Evolutionary conservation across 1,284 basidiomycete species (phyloP).

Genomic region (Meripilus lineatus): DNA sequence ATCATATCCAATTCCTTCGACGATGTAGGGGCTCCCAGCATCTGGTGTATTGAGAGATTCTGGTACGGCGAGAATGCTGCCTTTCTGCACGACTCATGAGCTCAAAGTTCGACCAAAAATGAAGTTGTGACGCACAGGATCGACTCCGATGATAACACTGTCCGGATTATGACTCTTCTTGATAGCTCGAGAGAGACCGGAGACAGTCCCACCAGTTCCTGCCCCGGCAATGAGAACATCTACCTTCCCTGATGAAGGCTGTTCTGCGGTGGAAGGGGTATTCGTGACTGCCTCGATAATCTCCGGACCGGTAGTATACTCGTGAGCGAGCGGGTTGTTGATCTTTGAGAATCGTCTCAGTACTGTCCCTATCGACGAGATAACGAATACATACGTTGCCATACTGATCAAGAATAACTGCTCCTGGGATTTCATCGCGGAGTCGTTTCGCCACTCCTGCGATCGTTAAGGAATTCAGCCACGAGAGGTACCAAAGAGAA

Average conservation of each 20-base stretch:
- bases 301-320: constrained; percentile 83
- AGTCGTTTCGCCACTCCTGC: constrained; percentile 80
- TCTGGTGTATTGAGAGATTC: constrained; percentile 42
- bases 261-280: constrained; percentile 51
- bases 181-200: constrained; percentile 80
- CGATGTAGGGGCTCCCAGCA: constrained; percentile 62
- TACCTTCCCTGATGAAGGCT: constrained; percentile 67
- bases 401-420: constrained; percentile 92
- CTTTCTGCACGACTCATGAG: constrained; percentile 44
- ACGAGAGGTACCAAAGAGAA: constrained; percentile 43
- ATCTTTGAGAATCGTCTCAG: constrained; percentile 32
- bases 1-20: constrained; percentile 96
- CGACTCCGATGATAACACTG: constrained; percentile 79
- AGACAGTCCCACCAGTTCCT: constrained; percentile 94
- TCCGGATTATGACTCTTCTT: constrained; percentile 72
- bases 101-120: background rate
- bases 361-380: background rate
- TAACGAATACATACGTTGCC: constrained; percentile 50
- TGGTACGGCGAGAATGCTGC: constrained; percentile 82
- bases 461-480: constrained; percentile 78
- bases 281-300: constrained; percentile 73
- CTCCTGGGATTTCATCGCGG: constrained; percentile 76
- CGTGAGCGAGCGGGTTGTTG: constrained; percentile 90
- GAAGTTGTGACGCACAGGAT: constrained; percentile 63
- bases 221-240: constrained; percentile 86